Evolutionary conservation across 768 basidiomycete species (phyloP), one percentile per base, ranked within the genome.

Genomic region (Rhodosporidiobolus sp.): DNA sequence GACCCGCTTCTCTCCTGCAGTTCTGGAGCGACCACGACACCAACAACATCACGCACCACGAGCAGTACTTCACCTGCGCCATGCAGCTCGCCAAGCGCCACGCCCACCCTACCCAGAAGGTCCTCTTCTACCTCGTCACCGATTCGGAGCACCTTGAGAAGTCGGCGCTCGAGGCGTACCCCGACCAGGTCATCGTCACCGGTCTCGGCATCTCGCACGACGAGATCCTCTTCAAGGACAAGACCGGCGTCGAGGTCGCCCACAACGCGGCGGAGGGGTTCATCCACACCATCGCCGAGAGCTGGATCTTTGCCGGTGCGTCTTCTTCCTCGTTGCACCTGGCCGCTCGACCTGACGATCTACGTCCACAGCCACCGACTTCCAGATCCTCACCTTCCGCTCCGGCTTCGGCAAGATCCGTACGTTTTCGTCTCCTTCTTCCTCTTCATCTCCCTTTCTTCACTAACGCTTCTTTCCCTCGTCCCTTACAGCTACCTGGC

Each of bases 401-500:
- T 58, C 55, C 22, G 70, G 70, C 12, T 72, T 72, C 28, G 70
- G 70, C 28, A 72, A 72, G 54, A 72, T 72, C 24, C 70, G 70
- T 72, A 10, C 19, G 65, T 43, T 43, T 16, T 54, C n/a, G n/a
- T n/a, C n/a, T 35, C 43, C 24, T 17, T 16, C 63, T 26, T 32
- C 26, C 46, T 32, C 30, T 17, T 43, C 46, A 3, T 10, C 1
- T 11, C 7, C 49, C 65, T 49, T 43, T n/a, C 24, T 24, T 34
- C 26, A 22, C 32, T 20, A 28, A 8, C 30, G 12, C 28, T n/a
- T 19, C 34, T 34, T 8, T 22, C 38, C 20, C 35, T 14, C 24
- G 4, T 19, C 53, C 34, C 8, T 2, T 22, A 19, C 52, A 72
- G 71, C 71, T 4, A 72, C 71, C 43, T 72, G 71, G 71, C 66